Percentiles rank a stretch among this genome's conserved stretches.
These are phyloP conservation scores for Pythium brassicae DNA, from an alignment of 352 stramenopile species.

Conservation along the genomic window DNA sequence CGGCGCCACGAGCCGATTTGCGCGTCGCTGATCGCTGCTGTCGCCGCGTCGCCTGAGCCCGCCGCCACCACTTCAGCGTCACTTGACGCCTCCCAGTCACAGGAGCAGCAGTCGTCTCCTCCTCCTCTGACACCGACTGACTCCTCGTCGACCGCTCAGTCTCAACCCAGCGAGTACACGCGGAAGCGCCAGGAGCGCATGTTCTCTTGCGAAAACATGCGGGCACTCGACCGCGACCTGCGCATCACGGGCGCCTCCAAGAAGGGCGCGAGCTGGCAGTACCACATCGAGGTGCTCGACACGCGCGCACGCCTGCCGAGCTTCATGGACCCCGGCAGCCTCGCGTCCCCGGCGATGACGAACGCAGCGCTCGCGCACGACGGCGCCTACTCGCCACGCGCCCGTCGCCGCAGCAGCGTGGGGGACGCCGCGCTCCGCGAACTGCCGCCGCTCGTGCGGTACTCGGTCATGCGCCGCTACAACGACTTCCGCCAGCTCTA, in stretches of 20 bases:
- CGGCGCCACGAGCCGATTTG: background rate
- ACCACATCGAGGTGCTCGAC: conserved; percentile 80
- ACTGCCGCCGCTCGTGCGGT: conserved; percentile 66
- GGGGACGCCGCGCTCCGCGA: conserved; percentile 25
- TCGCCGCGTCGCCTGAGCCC: background rate
- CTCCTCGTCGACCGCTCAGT: background rate
- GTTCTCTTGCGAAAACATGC: conserved; percentile 21
- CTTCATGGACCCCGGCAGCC: conserved; percentile 14
- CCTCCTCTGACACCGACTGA: too few relatives aligned
- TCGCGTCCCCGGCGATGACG: conserved; percentile 10
- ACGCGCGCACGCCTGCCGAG: conserved; percentile 31
- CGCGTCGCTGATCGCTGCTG: conserved; percentile 5
- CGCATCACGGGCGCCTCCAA: conserved; percentile 73
- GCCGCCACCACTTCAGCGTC: background rate
- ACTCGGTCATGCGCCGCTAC: conserved; percentile 76
- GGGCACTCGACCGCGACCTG: conserved; percentile 42
- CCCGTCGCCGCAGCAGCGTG: conserved; percentile 5
- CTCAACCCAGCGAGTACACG: conserved; percentile 7
- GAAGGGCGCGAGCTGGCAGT: conserved; percentile 61
- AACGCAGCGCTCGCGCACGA: background rate
- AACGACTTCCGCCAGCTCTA: conserved; percentile 74
- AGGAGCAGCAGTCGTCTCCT: too few relatives aligned
- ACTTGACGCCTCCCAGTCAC: background rate
- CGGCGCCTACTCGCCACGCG: conserved; percentile 2
- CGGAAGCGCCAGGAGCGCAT: conserved; percentile 16